A percentile compares a stretch with the other conserved stretches of the same genome.
These are phyloP conservation scores for Ceratocystis smalleyi DNA, from an alignment of 2,329 filamentous ascomycete species.

Conservation along the genomic window DNA sequence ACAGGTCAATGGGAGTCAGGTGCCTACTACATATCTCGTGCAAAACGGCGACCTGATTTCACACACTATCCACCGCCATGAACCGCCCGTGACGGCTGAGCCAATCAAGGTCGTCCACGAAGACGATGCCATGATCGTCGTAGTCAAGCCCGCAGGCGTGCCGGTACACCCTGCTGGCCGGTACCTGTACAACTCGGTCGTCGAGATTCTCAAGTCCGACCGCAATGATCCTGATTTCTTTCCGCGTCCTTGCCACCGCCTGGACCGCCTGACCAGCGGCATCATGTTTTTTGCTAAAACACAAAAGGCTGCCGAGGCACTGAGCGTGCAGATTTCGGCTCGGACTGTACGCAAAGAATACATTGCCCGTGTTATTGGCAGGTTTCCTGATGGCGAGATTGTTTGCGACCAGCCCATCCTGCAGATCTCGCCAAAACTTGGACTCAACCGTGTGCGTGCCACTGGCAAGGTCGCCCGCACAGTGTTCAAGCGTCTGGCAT, in stretches of 20 bases:
- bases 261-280: constrained; percentile 84
- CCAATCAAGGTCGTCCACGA: constrained; percentile 76
- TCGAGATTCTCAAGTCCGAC: constrained; percentile 83
- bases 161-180: constrained; percentile 90
- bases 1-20: constrained; percentile 58
- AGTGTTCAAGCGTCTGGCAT: constrained; percentile 83
- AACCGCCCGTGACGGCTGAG: constrained; percentile 75
- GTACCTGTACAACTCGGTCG: constrained; percentile 88
- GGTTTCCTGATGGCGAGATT: constrained; percentile 81
- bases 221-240: constrained; percentile 36
- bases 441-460: constrained; percentile 83
- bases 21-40: constrained; percentile 53
- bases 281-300: constrained; percentile 97
- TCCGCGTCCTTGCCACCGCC: constrained; percentile 67
- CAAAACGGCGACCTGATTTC: constrained; percentile 84
- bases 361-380: constrained; percentile 73
- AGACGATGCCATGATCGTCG: constrained; percentile 83
- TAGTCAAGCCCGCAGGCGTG: constrained; percentile 90
- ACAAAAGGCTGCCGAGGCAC: constrained; percentile 57
- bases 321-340: constrained; percentile 60
- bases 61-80: constrained; percentile 87
- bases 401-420: constrained; percentile 89
- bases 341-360: constrained; percentile 91
- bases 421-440: constrained; percentile 85
- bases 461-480: constrained; percentile 82